Conservation (phyloP, 2,329 filamentous ascomycete genomes). For the Atkinsonella texensis region DNA sequence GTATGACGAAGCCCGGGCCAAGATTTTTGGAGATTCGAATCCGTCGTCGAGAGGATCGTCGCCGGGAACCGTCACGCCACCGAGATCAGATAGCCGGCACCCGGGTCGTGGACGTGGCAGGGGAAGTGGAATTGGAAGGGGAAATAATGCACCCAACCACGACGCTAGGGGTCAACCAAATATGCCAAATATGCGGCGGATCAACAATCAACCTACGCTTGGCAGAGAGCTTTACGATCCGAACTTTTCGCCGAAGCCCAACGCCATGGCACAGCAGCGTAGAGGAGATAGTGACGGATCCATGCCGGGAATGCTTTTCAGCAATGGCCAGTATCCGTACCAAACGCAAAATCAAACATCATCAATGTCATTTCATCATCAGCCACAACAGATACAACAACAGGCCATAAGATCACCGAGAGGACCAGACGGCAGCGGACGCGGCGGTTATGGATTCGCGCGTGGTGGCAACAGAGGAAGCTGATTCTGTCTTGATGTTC, state of each 20-base stretch:
- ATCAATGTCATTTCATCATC: background rate
- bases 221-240: constrained; percentile 67
- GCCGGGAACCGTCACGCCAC: constrained; percentile 48
- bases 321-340: constrained; percentile 28
- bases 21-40: constrained; percentile 62
- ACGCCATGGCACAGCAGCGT: constrained; percentile 33
- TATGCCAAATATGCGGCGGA: constrained; percentile 7
- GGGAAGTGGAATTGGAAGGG: constrained; percentile 28
- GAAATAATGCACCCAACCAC: constrained; percentile 10
- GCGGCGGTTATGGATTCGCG: constrained; percentile 68
- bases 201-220: constrained; percentile 16
- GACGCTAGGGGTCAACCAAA: constrained; percentile 7
- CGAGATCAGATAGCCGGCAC: constrained; percentile 25
- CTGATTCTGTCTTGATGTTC: constrained; percentile 14
- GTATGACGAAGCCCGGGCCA: constrained; percentile 79
- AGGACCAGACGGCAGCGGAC: constrained; percentile 65
- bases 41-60: constrained; percentile 47
- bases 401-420: constrained; percentile 62
- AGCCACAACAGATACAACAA: constrained; percentile 41
- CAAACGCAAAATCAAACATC: background rate
- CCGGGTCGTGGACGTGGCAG: constrained; percentile 31
- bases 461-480: constrained; percentile 40
- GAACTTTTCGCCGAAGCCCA: constrained; percentile 53
- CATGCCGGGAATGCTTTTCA: constrained; percentile 23
- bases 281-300: constrained; percentile 26